Percentiles rank a stretch among this genome's conserved stretches.
phyloP scores from a whole-genome alignment of 139 green algal genomes.

The Closterium sp. region DNA sequence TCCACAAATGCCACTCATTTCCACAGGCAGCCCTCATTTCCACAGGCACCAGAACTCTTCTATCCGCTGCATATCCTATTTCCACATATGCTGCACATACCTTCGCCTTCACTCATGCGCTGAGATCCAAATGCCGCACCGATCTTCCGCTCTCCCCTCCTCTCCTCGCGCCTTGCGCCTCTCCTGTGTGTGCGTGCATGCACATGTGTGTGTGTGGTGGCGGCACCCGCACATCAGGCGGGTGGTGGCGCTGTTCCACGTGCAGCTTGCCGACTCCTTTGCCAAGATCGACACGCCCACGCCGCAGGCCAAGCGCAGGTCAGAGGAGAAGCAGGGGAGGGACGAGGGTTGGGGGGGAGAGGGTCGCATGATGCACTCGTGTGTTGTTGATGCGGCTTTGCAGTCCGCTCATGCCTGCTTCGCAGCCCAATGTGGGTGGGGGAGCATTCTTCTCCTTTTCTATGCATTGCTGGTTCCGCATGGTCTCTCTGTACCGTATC shows the following conservation, averaged over 20 bases:
- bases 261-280: constrained; percentile 33
- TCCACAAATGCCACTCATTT: too few relatives aligned
- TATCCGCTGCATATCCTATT: neutral
- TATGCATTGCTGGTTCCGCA: neutral
- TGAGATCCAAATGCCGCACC: too few relatives aligned
- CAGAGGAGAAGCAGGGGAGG: neutral
- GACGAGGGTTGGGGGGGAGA: neutral
- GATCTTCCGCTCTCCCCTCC: too few relatives aligned
- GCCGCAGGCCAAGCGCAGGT: neutral
- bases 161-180: too few relatives aligned
- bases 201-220: too few relatives aligned
- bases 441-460: neutral
- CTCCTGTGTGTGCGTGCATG: too few relatives aligned
- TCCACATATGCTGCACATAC: neutral
- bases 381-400: neutral
- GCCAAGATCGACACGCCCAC: constrained; percentile 19
- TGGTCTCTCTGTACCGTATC: neutral
- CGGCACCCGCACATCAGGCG: neutral
- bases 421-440: too few relatives aligned
- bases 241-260: constrained; percentile 36
- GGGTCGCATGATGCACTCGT: neutral
- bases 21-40: too few relatives aligned
- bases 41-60: too few relatives aligned
- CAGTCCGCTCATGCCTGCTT: neutral
- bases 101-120: too few relatives aligned